A percentile compares a stretch with the other conserved stretches of the same genome.
phyloP scores from a whole-genome alignment of 2,329 filamentous ascomycete genomes.

The Domatiomyces catenatus region DNA sequence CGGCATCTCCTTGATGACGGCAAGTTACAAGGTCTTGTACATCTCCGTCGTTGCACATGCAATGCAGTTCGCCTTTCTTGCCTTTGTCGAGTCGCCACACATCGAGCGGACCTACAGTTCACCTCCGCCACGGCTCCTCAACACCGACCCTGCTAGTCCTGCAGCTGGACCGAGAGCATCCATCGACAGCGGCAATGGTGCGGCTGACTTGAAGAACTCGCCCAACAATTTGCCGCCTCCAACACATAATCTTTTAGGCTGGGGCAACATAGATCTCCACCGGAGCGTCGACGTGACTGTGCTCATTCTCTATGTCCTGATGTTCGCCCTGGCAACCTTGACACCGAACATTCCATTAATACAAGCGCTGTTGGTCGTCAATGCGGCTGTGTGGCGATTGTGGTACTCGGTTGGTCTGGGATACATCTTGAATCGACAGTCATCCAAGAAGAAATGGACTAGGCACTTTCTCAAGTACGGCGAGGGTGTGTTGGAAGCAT shows the following conservation, averaged over 20 bases:
- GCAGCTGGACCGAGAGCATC: conserved; percentile 21
- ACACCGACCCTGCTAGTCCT: conserved; percentile 24
- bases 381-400: conserved; percentile 68
- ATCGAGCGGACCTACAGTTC: conserved; percentile 97
- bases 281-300: conserved; percentile 72
- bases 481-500: conserved; percentile 77
- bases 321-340: conserved; percentile 55
- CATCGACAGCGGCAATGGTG: conserved; percentile 21
- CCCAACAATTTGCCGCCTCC: conserved; percentile 41
- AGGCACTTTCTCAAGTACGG: conserved; percentile 95
- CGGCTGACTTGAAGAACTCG: conserved; percentile 21
- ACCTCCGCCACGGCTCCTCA: conserved; percentile 45
- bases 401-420: conserved; percentile 89
- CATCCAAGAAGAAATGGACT: conserved; percentile 84
- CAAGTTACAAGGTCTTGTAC: conserved; percentile 92
- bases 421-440: conserved; percentile 69
- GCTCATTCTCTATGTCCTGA: conserved; percentile 59
- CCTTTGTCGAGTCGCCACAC: conserved; percentile 86
- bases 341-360: conserved; percentile 64
- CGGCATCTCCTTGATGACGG: conserved; percentile 93
- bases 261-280: conserved; percentile 74
- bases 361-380: conserved; percentile 64
- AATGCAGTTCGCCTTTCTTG: conserved; percentile 84
- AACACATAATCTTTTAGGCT: conserved; percentile 70
- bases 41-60: conserved; percentile 92